These are phyloP conservation scores for Ogataea pini DNA, from an alignment of 805 yeast species.

Conservation along the genomic window DNA sequence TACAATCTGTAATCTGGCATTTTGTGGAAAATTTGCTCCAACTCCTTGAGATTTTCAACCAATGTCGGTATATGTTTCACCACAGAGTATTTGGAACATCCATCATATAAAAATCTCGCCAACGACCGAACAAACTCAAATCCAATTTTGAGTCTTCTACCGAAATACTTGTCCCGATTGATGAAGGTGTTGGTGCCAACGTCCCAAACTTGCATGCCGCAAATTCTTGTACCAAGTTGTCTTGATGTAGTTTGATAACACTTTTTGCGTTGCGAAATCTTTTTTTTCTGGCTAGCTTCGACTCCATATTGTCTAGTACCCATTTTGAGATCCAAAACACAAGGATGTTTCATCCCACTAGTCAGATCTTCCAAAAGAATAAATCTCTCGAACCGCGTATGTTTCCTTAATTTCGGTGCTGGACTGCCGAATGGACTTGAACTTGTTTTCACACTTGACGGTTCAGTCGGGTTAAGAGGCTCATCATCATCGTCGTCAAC, in stretches of 20 bases:
- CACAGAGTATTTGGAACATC: conserved; percentile 57
- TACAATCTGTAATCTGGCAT: conserved; percentile 82
- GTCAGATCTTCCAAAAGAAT: conserved; percentile 90
- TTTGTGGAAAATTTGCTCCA: conserved; percentile 53
- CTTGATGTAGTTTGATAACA: conserved; percentile 82
- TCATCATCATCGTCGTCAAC: conserved; percentile 20
- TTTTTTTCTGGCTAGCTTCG: conserved; percentile 76
- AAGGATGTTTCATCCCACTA: conserved; percentile 76
- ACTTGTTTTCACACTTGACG: conserved; percentile 3
- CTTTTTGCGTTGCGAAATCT: conserved; percentile 75
- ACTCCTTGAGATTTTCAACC: conserved; percentile 57
- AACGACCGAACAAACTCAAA: conserved; percentile 74
- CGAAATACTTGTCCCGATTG: conserved; percentile 88
- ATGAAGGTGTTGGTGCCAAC: conserved; percentile 46
- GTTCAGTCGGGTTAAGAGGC: neutral
- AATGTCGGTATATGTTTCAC: conserved; percentile 66
- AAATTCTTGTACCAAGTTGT: conserved; percentile 82
- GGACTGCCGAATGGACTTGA: conserved; percentile 5
- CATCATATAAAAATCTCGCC: conserved; percentile 79
- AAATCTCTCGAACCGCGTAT: conserved; percentile 72
- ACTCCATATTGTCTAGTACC: conserved; percentile 98
- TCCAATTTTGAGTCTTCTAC: conserved; percentile 73
- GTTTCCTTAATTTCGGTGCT: conserved; percentile 21
- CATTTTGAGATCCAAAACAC: conserved; percentile 94
- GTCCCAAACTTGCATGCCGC: conserved; percentile 93